A percentile compares a stretch with the other conserved stretches of the same genome.
Evolutionary conservation across 305 asterid genomes (phyloP).

Genomic region (Plantago coronopus): DNA sequence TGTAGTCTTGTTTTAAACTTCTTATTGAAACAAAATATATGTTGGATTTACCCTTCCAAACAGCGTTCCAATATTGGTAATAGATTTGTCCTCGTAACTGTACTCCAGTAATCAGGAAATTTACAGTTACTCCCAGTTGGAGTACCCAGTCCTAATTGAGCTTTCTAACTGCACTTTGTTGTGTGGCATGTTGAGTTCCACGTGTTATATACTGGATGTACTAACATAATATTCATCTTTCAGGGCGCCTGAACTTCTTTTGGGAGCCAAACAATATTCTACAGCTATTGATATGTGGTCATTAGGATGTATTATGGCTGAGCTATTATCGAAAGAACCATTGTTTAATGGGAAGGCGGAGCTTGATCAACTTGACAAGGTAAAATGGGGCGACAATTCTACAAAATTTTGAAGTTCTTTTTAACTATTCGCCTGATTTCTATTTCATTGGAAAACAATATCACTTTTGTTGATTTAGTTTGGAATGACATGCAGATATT

Average conservation of each 20-base stretch:
- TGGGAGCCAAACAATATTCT: conserved; percentile 80
- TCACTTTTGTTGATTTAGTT: conserved; percentile 15
- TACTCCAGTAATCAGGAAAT: background rate
- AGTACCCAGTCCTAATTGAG: background rate
- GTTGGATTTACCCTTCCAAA: too few relatives aligned
- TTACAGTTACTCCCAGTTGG: background rate
- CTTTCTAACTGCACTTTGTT: conserved; percentile 10
- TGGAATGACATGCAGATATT: conserved; percentile 49
- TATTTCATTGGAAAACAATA: conserved; percentile 2
- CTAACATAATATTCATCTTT: conserved; percentile 9
- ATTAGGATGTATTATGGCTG: conserved; percentile 90
- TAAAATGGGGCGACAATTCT: conserved; percentile 18
- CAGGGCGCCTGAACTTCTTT: conserved; percentile 91
- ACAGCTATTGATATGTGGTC: conserved; percentile 99
- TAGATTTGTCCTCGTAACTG: too few relatives aligned
- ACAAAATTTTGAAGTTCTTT: conserved; percentile 1
- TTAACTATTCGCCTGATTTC: background rate
- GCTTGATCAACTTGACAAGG: conserved; percentile 79
- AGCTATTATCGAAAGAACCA: conserved; percentile 63
- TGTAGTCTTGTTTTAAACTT: too few relatives aligned
- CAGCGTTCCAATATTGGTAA: too few relatives aligned
- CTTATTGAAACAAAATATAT: too few relatives aligned
- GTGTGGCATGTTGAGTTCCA: background rate
- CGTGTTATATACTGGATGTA: background rate
- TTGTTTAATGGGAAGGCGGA: conserved; percentile 73